A percentile compares a stretch with the other conserved stretches of the same genome.
These are phyloP conservation scores for Globisporangium splendens DNA, from an alignment of 352 stramenopile species.

Conservation along the genomic window DNA sequence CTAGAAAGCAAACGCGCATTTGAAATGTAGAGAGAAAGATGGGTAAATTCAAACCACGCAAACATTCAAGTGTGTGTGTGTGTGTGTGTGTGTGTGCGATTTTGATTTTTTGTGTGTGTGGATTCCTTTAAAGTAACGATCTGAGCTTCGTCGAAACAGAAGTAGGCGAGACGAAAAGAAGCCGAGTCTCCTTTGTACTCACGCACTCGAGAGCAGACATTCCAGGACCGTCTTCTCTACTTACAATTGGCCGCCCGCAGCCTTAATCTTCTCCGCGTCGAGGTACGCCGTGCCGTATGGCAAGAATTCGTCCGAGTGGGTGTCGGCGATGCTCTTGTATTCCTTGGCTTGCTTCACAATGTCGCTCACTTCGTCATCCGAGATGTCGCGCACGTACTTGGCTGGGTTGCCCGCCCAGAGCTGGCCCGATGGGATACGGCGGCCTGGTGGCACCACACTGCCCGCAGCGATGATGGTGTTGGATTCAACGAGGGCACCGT, in stretches of 20 bases:
- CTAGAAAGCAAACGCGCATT: constrained; percentile 15
- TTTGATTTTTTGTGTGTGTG: constrained; percentile 10
- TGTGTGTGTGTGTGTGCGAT: background rate
- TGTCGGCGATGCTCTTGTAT: constrained; percentile 81
- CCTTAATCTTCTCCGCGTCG: constrained; percentile 86
- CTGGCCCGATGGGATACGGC: constrained; percentile 89
- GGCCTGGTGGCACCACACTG: constrained; percentile 89
- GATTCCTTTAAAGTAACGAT: constrained; percentile 22
- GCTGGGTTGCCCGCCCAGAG: constrained; percentile 96
- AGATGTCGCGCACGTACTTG: constrained; percentile 92
- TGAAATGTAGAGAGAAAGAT: constrained; percentile 4
- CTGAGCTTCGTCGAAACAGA: constrained; percentile 4
- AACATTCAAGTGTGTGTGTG: background rate
- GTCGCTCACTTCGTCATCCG: constrained; percentile 90
- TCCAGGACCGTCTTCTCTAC: constrained; percentile 18
- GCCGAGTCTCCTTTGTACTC: background rate
- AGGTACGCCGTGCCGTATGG: constrained; percentile 88
- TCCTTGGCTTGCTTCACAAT: constrained; percentile 84
- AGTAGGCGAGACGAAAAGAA: constrained; percentile 5
- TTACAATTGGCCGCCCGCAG: constrained; percentile 74
- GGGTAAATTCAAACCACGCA: background rate
- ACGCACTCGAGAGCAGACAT: constrained; percentile 4
- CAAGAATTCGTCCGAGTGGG: constrained; percentile 89
- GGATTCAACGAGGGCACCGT: constrained; percentile 89
- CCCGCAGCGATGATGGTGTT: constrained; percentile 95